Evolutionary conservation across 2,329 filamentous ascomycete genomes (phyloP), one percentile per base, ranked within the genome.

Genomic region (Fusarium sp.): DNA sequence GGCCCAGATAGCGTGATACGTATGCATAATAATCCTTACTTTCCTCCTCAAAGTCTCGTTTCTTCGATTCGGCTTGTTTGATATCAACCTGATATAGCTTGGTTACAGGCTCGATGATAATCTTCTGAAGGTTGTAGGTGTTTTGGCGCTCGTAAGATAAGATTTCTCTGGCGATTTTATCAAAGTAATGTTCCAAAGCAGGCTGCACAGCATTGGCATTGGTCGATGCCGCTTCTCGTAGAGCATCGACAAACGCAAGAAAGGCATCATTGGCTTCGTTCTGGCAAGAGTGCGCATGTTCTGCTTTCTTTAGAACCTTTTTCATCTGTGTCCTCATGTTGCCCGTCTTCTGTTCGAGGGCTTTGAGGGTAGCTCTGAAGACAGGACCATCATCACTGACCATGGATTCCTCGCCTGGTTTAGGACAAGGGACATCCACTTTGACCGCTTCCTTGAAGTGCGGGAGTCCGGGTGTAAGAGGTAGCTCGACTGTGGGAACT

Each of bases 1-100:
- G 95, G 32, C 96, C 96, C n/a, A 99, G 88, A 80, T 99, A 99
- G 48, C 94, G 90, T 68, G 94, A 92, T 53, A 98, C 93, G 78
- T 97, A 99, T 68, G 92, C 90, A 81, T 99, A 99, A 81, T 97
- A 99, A 78, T 99, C 96, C 79, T 97, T 96, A 83, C 95, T 98
- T 79, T 99, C 96, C 76, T 99, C 96, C 70, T 99, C 96, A 74
- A 99, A 99, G 74, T 98, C 96, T 71, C 96, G 93, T 81, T 96
- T 97, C 83, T 99, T 99, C 42, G 92, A 87, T 77, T 99, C 96
- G 27, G 95, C 97, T 79, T 97, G 94, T 80, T 99, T 99, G 83
- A 99, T 98, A 76, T 99, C 97, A 69, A 95, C 87, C 66, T 93
- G 93, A 80, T 99, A 99, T 16, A 99, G 84, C 80, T 93, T 97